Percentiles rank a stretch among this genome's conserved stretches.
These are phyloP conservation scores for Vachellia collinsii DNA, from an alignment of 306 rosid genomes.

Conservation along the genomic window DNA sequence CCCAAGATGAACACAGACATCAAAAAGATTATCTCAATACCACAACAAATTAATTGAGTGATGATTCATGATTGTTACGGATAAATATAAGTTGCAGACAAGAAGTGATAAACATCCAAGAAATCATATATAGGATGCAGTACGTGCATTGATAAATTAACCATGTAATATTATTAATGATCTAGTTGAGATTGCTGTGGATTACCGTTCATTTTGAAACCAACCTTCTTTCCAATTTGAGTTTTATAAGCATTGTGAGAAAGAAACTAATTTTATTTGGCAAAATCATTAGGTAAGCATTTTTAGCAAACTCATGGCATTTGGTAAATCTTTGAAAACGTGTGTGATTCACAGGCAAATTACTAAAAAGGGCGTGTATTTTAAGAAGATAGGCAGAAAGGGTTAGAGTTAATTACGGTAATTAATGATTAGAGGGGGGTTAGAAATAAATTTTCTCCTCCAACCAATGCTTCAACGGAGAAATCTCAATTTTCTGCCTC, in stretches of 20 bases:
- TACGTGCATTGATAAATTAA: conserved; percentile 20
- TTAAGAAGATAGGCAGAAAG: not conserved
- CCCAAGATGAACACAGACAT: conserved; percentile 32
- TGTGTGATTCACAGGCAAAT: not conserved
- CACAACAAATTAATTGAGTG: conserved; percentile 28
- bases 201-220: not conserved
- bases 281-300: not conserved
- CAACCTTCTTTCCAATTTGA: not conserved
- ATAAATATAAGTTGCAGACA: conserved; percentile 25
- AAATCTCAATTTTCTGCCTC: not conserved
- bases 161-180: conserved; percentile 8
- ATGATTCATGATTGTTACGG: conserved; percentile 21
- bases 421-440: not conserved
- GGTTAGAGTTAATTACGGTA: not conserved
- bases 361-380: not conserved
- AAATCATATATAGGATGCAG: conserved; percentile 24
- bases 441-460: not conserved
- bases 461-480: not conserved
- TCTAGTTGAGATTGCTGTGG: not conserved
- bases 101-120: conserved; percentile 10
- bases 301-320: not conserved
- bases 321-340: not conserved
- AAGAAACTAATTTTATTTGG: not conserved
- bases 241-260: not conserved
- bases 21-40: conserved; percentile 8